Percentiles rank a stretch among this genome's conserved stretches.
These are phyloP conservation scores for Serendipita indica DNA, from an alignment of 768 basidiomycete species.

Conservation along the genomic window DNA sequence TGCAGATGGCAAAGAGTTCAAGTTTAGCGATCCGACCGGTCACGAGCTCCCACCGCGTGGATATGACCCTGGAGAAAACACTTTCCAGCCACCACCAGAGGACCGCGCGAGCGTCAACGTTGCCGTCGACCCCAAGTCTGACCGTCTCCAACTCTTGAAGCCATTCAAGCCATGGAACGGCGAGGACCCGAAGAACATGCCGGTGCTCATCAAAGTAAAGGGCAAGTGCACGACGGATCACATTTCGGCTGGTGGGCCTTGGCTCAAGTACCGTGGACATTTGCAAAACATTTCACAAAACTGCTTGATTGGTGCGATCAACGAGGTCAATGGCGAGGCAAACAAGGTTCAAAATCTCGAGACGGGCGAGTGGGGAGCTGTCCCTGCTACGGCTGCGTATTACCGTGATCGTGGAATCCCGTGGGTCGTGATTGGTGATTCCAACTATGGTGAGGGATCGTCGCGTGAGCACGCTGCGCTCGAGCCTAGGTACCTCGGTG, in stretches of 20 bases:
- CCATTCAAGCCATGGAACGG: conserved; percentile 92
- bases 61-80: conserved; percentile 93
- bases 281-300: conserved; percentile 98
- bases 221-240: conserved; percentile 99
- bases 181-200: conserved; percentile 75
- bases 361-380: conserved; percentile 71
- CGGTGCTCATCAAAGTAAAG: conserved; percentile 92
- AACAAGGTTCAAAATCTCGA: conserved; percentile 89
- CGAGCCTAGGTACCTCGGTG: conserved; percentile 89
- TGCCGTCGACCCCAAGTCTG: conserved; percentile 68
- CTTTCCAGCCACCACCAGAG: conserved; percentile 85
- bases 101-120: conserved; percentile 77
- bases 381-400: conserved; percentile 71
- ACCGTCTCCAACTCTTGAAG: conserved; percentile 79
- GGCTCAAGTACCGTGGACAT: conserved; percentile 99
- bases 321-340: conserved; percentile 85
- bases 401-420: conserved; percentile 85
- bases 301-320: conserved; percentile 95
- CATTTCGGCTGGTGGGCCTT: conserved; percentile 94
- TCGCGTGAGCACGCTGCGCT: conserved; percentile 97
- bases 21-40: conserved; percentile 84
- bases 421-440: conserved; percentile 95
- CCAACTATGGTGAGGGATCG: conserved; percentile 96
- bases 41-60: conserved; percentile 88
- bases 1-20: conserved; percentile 90